These are phyloP conservation scores for Ophiocordyceps camponoti-saundersi DNA, from an alignment of 2,329 filamentous ascomycete genomes.

Conservation along the genomic window DNA sequence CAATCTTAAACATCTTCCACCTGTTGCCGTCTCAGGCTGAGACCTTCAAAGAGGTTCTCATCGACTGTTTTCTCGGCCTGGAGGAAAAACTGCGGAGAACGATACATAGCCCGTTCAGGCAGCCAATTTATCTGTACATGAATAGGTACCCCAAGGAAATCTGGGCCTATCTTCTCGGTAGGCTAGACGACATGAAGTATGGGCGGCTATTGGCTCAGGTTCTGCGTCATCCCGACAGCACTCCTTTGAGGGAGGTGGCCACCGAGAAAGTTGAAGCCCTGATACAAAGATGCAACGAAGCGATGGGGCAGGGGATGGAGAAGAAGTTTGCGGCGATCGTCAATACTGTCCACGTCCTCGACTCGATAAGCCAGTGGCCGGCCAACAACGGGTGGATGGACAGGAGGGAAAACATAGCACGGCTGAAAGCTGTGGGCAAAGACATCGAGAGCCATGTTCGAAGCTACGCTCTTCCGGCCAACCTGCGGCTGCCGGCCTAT, in stretches of 20 bases:
- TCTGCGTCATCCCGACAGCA: conserved; percentile 58
- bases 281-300: conserved; percentile 47
- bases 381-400: conserved; percentile 56
- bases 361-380: conserved; percentile 55
- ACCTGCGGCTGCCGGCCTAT: conserved; percentile 67
- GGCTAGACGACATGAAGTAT: conserved; percentile 70
- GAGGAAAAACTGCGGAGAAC: conserved; percentile 76
- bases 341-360: conserved; percentile 73
- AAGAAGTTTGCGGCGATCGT: conserved; percentile 54
- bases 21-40: conserved; percentile 82
- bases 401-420: conserved; percentile 40
- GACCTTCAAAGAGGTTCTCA: conserved; percentile 76
- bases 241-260: conserved; percentile 56
- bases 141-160: conserved; percentile 85
- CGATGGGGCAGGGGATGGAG: conserved; percentile 48
- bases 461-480: conserved; percentile 49
- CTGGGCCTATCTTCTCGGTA: conserved; percentile 63
- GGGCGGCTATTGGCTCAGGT: conserved; percentile 86
- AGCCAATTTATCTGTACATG: conserved; percentile 80
- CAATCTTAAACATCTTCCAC: conserved; percentile 94
- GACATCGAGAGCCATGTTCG: conserved; percentile 63
- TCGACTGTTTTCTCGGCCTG: conserved; percentile 77
- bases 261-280: conserved; percentile 58
- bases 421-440: conserved; percentile 52
- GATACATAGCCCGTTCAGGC: conserved; percentile 78